Percentiles rank a stretch among this genome's conserved stretches.
Evolutionary conservation across 345 rosid genomes (phyloP).

Genomic region (Eucalyptus polyanthemos): DNA sequence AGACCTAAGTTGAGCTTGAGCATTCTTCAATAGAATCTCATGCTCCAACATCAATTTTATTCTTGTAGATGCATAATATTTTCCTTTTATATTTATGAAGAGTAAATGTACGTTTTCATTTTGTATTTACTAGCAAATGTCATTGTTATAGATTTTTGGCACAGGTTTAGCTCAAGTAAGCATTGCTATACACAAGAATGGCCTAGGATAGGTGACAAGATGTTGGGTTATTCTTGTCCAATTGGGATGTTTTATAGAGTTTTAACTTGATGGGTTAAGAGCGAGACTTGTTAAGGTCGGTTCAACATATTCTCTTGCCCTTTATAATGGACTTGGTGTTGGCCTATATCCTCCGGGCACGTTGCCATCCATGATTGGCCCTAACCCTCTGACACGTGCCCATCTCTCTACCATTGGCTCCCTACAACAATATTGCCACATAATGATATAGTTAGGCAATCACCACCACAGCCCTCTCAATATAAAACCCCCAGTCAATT

Average conservation of each 20-base stretch:
- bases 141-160: neutral
- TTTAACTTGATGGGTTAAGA: neutral
- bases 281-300: neutral
- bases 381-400: neutral
- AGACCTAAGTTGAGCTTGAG: neutral
- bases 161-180: neutral
- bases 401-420: neutral
- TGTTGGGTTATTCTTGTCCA: neutral
- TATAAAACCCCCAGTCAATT: neutral
- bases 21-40: neutral
- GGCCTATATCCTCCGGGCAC: neutral
- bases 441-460: neutral
- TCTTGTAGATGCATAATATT: neutral
- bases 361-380: neutral
- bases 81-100: neutral
- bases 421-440: neutral
- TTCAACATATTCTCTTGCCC: neutral
- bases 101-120: neutral
- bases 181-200: neutral
- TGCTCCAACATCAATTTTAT: neutral
- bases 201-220: neutral
- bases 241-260: neutral
- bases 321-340: neutral
- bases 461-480: neutral
- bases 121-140: neutral